These are phyloP conservation scores for Solanum megistacrolobum DNA, from an alignment of 257 asterid genomes.

Conservation along the genomic window DNA sequence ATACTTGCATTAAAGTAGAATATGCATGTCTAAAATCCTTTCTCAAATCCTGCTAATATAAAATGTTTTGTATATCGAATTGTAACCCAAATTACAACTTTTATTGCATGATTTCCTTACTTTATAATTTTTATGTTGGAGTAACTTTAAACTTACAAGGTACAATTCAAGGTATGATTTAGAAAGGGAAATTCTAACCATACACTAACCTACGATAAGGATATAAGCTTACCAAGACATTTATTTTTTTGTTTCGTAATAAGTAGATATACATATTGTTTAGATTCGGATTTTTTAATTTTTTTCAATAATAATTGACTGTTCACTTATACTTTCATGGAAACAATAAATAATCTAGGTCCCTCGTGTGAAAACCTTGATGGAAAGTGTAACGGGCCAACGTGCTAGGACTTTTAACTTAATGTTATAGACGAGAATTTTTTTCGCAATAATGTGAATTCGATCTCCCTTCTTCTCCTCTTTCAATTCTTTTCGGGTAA, in stretches of 20 bases:
- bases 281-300: no score
- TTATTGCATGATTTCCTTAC: background rate
- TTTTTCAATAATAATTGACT: background rate
- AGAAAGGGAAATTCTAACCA: background rate
- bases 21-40: no score
- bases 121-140: background rate
- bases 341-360: background rate
- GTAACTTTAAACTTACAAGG: background rate
- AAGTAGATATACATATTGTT: background rate
- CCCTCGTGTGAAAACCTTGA: background rate
- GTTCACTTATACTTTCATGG: background rate
- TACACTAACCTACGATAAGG: background rate
- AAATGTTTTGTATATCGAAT: no score
- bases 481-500: background rate
- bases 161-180: background rate
- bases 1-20: background rate
- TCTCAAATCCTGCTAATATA: background rate
- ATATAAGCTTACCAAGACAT: background rate
- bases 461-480: background rate
- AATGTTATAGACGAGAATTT: background rate
- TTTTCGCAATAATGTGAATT: background rate
- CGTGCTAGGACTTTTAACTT: background rate
- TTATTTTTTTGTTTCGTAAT: background rate
- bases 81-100: background rate
- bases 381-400: background rate